phyloP scores from a whole-genome alignment of 1,284 basidiomycete species.

The Cryptococcus sp. region DNA sequence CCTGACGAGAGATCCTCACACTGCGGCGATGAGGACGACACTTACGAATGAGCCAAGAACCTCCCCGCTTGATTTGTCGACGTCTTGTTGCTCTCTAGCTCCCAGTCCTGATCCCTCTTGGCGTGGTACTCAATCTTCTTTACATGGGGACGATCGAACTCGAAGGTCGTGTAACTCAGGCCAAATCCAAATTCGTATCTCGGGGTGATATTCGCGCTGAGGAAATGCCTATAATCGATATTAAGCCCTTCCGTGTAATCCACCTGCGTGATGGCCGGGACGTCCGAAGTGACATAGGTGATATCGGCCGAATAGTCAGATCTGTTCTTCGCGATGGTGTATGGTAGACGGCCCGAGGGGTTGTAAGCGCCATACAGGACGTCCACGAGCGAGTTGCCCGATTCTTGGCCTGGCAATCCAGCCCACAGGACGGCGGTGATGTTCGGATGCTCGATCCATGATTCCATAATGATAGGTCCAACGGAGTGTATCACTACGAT shows the following conservation, averaged over 20 bases:
- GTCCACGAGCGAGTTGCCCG: conserved; percentile 73
- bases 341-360: conserved; percentile 74
- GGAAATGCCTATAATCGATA: conserved; percentile 78
- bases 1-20: background rate
- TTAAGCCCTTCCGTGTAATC: conserved; percentile 70
- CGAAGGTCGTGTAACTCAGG: conserved; percentile 78
- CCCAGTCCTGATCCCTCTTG: conserved; percentile 2
- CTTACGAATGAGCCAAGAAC: conserved; percentile 3
- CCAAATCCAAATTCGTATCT: conserved; percentile 80
- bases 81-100: background rate
- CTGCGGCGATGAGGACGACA: background rate
- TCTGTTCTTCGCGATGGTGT: conserved; percentile 71
- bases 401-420: conserved; percentile 67
- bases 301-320: conserved; percentile 65
- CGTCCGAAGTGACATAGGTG: conserved; percentile 42
- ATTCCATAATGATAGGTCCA: conserved; percentile 70
- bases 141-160: conserved; percentile 63
- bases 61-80: background rate
- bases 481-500: conserved; percentile 79
- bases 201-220: conserved; percentile 64
- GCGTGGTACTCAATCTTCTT: conserved; percentile 9
- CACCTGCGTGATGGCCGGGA: conserved; percentile 57
- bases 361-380: conserved; percentile 60
- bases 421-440: conserved; percentile 62
- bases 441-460: conserved; percentile 67